These are phyloP conservation scores for Phellinidium pouzarii DNA, from an alignment of 1,284 basidiomycete species.

Conservation along the genomic window DNA sequence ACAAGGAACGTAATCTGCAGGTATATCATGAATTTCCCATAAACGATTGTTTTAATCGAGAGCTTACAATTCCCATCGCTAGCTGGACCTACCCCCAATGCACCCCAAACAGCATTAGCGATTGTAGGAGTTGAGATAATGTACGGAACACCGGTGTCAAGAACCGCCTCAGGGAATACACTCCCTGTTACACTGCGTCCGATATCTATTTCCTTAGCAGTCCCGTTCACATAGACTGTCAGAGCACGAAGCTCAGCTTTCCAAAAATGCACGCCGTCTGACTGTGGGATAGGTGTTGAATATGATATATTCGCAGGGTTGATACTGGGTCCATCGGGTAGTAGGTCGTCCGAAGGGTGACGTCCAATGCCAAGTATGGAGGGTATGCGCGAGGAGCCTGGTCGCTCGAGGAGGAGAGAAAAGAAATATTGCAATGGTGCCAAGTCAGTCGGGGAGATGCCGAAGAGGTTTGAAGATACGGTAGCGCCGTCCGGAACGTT, in stretches of 20 bases:
- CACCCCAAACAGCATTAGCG: conserved; percentile 77
- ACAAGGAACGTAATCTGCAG: conserved; percentile 68
- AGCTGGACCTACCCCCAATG: conserved; percentile 52
- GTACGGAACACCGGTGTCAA: conserved; percentile 61
- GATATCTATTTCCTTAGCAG: conserved; percentile 34
- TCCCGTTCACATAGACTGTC: conserved; percentile 51
- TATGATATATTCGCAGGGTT: conserved; percentile 52
- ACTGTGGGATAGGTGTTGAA: conserved; percentile 34
- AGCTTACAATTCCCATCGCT: conserved; percentile 57
- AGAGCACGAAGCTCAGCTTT: conserved; percentile 48
- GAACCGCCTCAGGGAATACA: conserved; percentile 48
- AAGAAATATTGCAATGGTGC: conserved; percentile 57
- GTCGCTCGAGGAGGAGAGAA: conserved; percentile 59
- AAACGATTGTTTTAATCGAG: conserved; percentile 7
- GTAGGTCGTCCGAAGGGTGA: conserved; percentile 40
- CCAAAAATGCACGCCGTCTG: conserved; percentile 47
- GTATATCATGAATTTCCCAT: background rate
- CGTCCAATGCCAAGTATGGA: conserved; percentile 59
- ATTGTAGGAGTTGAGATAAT: conserved; percentile 53
- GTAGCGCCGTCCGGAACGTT: conserved; percentile 55
- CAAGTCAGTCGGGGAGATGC: conserved; percentile 42
- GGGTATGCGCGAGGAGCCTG: conserved; percentile 47
- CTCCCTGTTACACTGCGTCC: conserved; percentile 30
- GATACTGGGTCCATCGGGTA: conserved; percentile 31
- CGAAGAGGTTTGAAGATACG: conserved; percentile 59